phyloP scores from a whole-genome alignment of 1,284 basidiomycete genomes.

The Ganoderma sp. region DNA sequence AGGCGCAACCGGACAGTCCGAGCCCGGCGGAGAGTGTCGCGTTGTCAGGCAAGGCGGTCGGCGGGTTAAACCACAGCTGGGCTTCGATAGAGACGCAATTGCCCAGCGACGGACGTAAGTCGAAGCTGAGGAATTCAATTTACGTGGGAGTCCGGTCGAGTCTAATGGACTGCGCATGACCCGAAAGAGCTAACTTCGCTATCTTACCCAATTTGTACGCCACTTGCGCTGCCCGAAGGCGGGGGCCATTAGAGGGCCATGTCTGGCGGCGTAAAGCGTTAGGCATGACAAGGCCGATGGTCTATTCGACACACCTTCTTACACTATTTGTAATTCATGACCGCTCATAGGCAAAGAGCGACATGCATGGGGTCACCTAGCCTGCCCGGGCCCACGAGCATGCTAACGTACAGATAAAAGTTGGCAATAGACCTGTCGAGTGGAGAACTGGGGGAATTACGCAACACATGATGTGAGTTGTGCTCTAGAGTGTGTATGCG shows the following conservation, averaged over 20 bases:
- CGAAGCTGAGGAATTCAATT: slow-evolving; percentile 6
- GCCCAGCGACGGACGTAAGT: slow-evolving; percentile 4
- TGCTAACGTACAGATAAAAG: neutral
- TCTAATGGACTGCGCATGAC: slow-evolving; percentile 6
- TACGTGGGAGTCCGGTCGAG: slow-evolving; percentile 6
- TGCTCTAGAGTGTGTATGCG: neutral
- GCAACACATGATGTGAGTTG: neutral
- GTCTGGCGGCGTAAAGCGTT: slow-evolving; percentile 3
- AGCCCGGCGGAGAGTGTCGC: neutral
- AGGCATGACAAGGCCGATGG: slow-evolving; percentile 3
- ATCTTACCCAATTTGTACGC: neutral
- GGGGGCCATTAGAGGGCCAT: neutral
- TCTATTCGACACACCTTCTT: slow-evolving; percentile 2
- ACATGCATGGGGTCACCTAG: neutral
- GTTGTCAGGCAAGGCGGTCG: slow-evolving; percentile 2
- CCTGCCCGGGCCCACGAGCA: slow-evolving; percentile 2
- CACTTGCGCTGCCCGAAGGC: neutral
- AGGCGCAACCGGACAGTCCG: neutral
- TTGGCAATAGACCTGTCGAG: neutral
- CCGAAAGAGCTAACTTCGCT: neutral
- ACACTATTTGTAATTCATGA: slow-evolving; percentile 4
- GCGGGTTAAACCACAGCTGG: neutral
- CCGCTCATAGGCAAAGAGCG: neutral
- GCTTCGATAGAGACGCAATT: neutral
- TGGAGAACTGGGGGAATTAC: neutral